A percentile compares a stretch with the other conserved stretches of the same genome.
These are phyloP conservation scores for Microthyrium microscopicum DNA, from an alignment of 2,329 filamentous ascomycete species.

Conservation along the genomic window DNA sequence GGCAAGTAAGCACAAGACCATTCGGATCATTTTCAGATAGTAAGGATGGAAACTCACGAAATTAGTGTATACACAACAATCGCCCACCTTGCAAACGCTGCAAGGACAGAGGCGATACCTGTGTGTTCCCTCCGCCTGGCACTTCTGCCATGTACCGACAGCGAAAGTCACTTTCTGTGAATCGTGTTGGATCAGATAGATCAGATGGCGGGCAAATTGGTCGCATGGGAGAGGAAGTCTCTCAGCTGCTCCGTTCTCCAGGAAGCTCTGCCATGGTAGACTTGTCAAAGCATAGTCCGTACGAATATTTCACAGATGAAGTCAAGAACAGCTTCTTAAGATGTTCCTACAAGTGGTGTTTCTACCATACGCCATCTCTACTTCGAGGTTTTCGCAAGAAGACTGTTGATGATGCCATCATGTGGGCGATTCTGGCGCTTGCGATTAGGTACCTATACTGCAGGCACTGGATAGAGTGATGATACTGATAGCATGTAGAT, in stretches of 20 bases:
- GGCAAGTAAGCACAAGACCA: conserved; percentile 11
- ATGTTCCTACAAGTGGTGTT: conserved; percentile 26
- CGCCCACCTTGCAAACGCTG: conserved; percentile 22
- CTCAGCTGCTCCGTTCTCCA: conserved; percentile 10
- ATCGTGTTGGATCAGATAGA: conserved; percentile 12
- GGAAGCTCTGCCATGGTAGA: conserved; percentile 17
- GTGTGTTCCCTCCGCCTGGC: conserved; percentile 22
- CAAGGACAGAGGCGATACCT: conserved; percentile 17
- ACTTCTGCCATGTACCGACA: conserved; percentile 21
- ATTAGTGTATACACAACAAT: conserved; percentile 21
- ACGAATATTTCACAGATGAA: conserved; percentile 23
- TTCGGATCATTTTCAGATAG: neutral
- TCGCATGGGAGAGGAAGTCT: conserved; percentile 12
- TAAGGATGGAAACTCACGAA: neutral
- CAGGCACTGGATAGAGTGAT: neutral
- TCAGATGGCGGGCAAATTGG: conserved; percentile 4
- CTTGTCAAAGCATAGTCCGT: conserved; percentile 17
- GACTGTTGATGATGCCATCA: conserved; percentile 22
- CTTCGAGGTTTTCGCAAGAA: conserved; percentile 21
- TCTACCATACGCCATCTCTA: conserved; percentile 24
- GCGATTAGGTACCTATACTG: conserved; percentile 18
- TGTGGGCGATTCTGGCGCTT: conserved; percentile 25
- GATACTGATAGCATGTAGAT: conserved; percentile 13
- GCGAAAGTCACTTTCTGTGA: conserved; percentile 20
- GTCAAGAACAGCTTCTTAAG: conserved; percentile 25